Evolutionary conservation across 768 basidiomycete species (phyloP), one percentile per base, ranked within the genome.

Genomic region (Mrakia blollopis): DNA sequence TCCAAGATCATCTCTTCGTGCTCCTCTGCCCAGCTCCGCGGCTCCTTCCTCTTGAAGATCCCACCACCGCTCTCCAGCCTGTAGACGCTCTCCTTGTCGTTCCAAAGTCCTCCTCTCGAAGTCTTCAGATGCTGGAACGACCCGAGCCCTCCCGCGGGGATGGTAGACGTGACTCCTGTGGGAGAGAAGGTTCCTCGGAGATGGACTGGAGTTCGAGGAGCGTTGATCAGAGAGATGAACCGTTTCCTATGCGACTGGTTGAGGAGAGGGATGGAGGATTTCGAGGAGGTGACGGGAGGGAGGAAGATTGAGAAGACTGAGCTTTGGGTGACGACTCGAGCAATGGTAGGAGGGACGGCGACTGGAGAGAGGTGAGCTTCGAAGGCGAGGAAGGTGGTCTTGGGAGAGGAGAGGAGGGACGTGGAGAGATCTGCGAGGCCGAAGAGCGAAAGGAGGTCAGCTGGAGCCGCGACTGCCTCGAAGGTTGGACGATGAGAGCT

Each of bases 1-100:
- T 74, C 73, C 18, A 32, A 28, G 30, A 74, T n/a, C 60, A 74
- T 63, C 61, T 50, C n/a, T 16, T n/a, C 54, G 54, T 54, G n/a
- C 30, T 62, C 57, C 47, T 62, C 61, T 1, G 0, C 18, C 47
- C n/a, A 62, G 47, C 28, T 23, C 10, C 73, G 52, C 62, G 63
- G 44, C 63, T 74, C 73, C 23, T 30, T 8, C n/a, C 73, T 44
- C 62, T 10, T 41, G 7, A 35, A 16, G 0, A 37, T 23, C 6
- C 5, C 18, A 13, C 23, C 47, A 1, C 73, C 44, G 14, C 47
- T 23, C n/a, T 23, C 11, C 21, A 67, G 2, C 30, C 73, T 39
- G 30, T 23, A 65, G 44, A 74, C 11, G 61, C 62, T 65, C 41
- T 30, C 14, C 47, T 21, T 47, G 3, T 65, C 63, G 10, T 14